Base-by-base conservation (phyloP, 768 basidiomycete species). In the Solioccasus polychromus region DNA sequence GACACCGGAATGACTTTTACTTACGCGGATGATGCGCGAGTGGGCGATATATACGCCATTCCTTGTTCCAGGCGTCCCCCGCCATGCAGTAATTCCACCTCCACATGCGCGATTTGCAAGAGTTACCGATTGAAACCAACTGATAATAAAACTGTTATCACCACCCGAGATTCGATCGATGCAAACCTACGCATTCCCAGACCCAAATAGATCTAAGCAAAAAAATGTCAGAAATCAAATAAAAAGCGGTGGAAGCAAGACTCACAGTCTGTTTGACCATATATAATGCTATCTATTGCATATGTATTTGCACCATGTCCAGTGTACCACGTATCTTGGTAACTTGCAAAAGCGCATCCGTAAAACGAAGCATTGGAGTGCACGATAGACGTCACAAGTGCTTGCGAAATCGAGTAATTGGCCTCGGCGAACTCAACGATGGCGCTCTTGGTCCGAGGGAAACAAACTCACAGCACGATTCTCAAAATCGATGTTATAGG, bases 91-190 rank as follows among this genome's bases (percentile, higher is more conserved):
- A 15, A 85, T 71, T 1, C 80, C 82, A 3, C 83, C 84, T 0
- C 82, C 83, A 45, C 80, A 83, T 1, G 71, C 82, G n/a, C 83
- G 74, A 43, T 78, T 82, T 3, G 83, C 82, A 2, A 86, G 67
- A 17, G 73, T 73, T 11, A 76, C 64, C 17, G 74, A 75, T 53
- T 83, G 74, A 53, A 84, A 83, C 77, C 76, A 83, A 3, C 81
- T 81, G n/a, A n/a, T n/a, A 37, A 28, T 6, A 12, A 10, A 28
- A 11, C 40, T 29, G 14, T 1, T 4, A 5, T 23, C 10, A n/a
- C 20, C 14, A 26, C 5, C n/a, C 20, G 22, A 8, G 25, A 28
- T 2, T 18, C 17, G 9, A 6, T 35, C 8, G 7, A 23, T 9
- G 29, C 14, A 34, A n/a, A 17, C 57, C 3, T 45, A 58, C 57